Evolutionary conservation across 306 rosid species (phyloP).

Genomic region (Carpinus viminea): DNA sequence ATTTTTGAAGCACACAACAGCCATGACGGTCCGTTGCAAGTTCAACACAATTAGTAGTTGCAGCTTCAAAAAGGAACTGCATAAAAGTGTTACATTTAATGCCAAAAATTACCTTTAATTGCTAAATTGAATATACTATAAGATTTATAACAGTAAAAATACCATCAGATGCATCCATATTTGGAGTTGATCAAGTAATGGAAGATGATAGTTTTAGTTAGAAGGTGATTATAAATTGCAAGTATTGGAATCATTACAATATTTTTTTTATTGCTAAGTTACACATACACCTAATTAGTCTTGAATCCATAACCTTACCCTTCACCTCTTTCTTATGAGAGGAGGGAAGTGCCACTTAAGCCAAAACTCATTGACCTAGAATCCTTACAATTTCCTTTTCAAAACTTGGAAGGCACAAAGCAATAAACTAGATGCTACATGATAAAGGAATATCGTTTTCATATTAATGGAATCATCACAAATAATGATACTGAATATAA

Average conservation of each 20-base stretch:
- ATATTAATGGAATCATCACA: not conserved
- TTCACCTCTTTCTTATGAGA: not conserved
- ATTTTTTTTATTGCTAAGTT: too few relatives aligned
- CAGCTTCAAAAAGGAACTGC: constrained; percentile 61
- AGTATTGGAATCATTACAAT: too few relatives aligned
- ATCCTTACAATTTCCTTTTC: not conserved
- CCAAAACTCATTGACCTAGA: not conserved
- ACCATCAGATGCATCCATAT: not conserved
- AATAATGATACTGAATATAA: not conserved
- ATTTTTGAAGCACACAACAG: constrained; percentile 64
- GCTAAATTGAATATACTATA: not conserved
- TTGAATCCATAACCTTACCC: not conserved
- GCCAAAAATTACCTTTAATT: not conserved
- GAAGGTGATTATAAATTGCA: too few relatives aligned
- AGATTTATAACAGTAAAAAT: not conserved
- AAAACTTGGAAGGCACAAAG: not conserved
- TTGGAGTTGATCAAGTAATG: too few relatives aligned
- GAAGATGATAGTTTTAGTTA: too few relatives aligned
- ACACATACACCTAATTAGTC: too few relatives aligned
- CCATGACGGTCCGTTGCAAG: constrained; percentile 63
- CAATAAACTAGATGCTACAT: not conserved
- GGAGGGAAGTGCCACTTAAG: too few relatives aligned
- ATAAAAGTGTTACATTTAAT: constrained; percentile 14
- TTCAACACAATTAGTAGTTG: constrained; percentile 47
- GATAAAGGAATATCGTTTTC: not conserved